Base-by-base conservation (phyloP, 2,329 filamentous ascomycete species). In the Cladosporium sp. region DNA sequence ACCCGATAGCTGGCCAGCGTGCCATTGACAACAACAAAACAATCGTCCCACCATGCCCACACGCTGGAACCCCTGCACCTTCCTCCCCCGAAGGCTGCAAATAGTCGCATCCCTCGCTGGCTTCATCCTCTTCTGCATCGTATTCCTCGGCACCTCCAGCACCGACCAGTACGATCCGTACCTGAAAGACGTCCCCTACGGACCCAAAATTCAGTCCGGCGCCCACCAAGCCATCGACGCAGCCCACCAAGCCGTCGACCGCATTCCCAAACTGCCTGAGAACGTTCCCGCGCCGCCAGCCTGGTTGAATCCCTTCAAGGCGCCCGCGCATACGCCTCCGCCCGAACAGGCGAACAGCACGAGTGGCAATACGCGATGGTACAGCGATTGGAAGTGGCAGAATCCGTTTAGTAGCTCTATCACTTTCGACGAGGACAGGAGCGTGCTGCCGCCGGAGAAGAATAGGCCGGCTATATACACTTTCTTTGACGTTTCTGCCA, bases 361-460 rank as follows among this genome's bases (percentile, higher is more conserved):
- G 4, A 84, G 80, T 63, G 86, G 84, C 43, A 86, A 86, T 54
- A 84, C 86, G 29, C 84, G 83, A 53, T 97, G 92, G 92, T 88
- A 89, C 70, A 84, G 81, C 56, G 84, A 95, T 67, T 94, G 86
- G 83, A 88, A 85, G 65, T 97, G 91, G 90, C 78, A 88, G 60
- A 87, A 86, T 54, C 88, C 91, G 2, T 97, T 96, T 67, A 95
- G 90, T 15, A 90, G 84, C 38, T 80, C 82, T 13, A 76, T 93
- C 51, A 82, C 82, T 0, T 77, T 93, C 50, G 91, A 95, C 63
- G 86, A 95, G 66, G 85, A 86, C 62, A 79, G 89, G 48, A 84
- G 86, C 7, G 79, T 97, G 49, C 82, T 97, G 3, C 93, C 93
- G 40, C 87, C 88, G 2, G 72, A 95, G 22, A 71, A 67, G 40